Evolutionary conservation across 2,329 filamentous ascomycete species (phyloP).

Genomic region (Neocucurbitaria cava): DNA sequence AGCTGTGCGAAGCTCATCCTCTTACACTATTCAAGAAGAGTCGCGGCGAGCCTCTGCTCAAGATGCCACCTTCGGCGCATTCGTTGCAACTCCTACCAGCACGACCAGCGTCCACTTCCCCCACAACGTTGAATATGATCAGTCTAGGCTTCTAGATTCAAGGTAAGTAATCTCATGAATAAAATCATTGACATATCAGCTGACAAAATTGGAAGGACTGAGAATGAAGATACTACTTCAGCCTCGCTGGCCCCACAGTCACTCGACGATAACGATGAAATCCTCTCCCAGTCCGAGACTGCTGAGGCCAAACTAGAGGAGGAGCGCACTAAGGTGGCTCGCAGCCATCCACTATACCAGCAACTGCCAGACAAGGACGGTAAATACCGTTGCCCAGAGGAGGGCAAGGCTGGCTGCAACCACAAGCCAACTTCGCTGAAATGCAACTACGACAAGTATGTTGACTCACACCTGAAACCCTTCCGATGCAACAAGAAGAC

Average conservation of each 20-base stretch:
- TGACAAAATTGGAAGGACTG: constrained; percentile 27
- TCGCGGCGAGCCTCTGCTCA: constrained; percentile 33
- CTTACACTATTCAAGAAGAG: constrained; percentile 31
- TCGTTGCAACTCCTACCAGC: constrained; percentile 43
- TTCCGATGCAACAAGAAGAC: constrained; percentile 89
- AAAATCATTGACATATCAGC: background rate
- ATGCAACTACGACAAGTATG: constrained; percentile 99
- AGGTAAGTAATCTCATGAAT: constrained; percentile 21
- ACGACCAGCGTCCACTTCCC: constrained; percentile 35
- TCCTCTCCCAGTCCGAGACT: constrained; percentile 34
- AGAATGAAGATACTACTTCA: constrained; percentile 35
- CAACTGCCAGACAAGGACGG: constrained; percentile 72
- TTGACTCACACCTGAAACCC: constrained; percentile 95
- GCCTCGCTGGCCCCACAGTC: constrained; percentile 33
- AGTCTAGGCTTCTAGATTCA: constrained; percentile 22
- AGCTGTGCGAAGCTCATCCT: constrained; percentile 33
- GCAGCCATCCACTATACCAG: constrained; percentile 73
- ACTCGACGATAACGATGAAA: constrained; percentile 39
- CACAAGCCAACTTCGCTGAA: constrained; percentile 96
- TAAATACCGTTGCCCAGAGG: constrained; percentile 92
- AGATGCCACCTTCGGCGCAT: constrained; percentile 30
- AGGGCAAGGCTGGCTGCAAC: constrained; percentile 75
- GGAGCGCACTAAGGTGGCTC: constrained; percentile 48
- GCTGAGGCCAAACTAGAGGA: constrained; percentile 45
- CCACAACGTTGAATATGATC: constrained; percentile 30